These are phyloP conservation scores for Pleurotus tuoliensis DNA, from an alignment of 768 basidiomycete genomes.

Conservation along the genomic window DNA sequence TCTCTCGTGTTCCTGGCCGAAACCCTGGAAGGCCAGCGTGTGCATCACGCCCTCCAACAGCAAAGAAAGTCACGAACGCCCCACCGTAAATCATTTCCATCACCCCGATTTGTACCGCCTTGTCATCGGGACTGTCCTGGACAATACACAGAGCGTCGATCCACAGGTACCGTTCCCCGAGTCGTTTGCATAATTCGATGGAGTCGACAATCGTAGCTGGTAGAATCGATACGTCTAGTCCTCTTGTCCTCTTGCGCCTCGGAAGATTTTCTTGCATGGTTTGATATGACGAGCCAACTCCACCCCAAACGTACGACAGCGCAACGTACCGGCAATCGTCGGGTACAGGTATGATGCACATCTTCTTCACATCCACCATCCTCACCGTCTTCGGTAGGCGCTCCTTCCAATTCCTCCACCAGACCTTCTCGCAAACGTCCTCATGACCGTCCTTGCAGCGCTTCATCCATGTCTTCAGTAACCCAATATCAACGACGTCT, in stretches of 20 bases:
- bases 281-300: not conserved
- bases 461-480: not conserved
- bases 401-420: not conserved
- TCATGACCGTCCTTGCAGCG: not conserved
- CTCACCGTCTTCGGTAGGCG: not conserved
- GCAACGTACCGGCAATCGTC: not conserved
- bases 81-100: slow-evolving; percentile 4
- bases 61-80: not conserved
- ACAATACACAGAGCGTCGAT: not conserved
- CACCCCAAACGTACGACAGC: slow-evolving; percentile 6
- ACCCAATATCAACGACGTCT: not conserved
- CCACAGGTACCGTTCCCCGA: not conserved
- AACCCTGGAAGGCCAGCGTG: not conserved
- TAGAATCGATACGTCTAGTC: not conserved
- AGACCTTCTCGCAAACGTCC: not conserved
- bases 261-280: not conserved
- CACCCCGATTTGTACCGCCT: not conserved
- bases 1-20: not conserved
- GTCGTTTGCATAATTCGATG: not conserved
- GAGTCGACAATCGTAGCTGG: not conserved
- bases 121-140: not conserved
- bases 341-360: not conserved
- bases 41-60: not conserved
- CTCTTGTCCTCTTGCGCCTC: not conserved
- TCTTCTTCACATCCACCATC: slow-evolving; percentile 1